Evolutionary conservation across 805 yeast genomes (phyloP).

Genomic region (Komagataella phaffii): DNA sequence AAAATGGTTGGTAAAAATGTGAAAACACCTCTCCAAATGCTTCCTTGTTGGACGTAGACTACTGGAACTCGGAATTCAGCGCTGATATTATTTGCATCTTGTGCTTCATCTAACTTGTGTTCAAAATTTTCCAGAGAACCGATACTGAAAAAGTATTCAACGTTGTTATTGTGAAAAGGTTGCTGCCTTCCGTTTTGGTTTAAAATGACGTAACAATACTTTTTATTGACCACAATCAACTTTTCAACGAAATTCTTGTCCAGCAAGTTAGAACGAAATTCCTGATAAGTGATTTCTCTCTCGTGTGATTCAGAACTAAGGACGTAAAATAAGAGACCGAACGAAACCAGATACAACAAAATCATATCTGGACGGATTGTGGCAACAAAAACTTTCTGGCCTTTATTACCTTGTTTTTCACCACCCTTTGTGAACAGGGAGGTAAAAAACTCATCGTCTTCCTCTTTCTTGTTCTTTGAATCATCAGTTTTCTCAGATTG

Average conservation of each 20-base stretch:
- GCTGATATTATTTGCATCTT: slow-evolving; percentile 51
- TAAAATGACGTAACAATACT: slow-evolving; percentile 54
- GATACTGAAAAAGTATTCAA: slow-evolving; percentile 49
- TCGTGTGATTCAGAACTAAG: slow-evolving; percentile 1
- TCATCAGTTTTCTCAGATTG: neutral
- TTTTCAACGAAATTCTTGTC: slow-evolving; percentile 67
- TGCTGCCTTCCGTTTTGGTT: slow-evolving; percentile 15
- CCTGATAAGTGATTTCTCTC: slow-evolving; percentile 73
- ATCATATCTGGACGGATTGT: slow-evolving; percentile 1
- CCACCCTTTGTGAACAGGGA: neutral
- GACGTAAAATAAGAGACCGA: slow-evolving; percentile 3
- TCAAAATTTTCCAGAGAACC: slow-evolving; percentile 90
- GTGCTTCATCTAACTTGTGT: slow-evolving; percentile 61
- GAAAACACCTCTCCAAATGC: slow-evolving; percentile 43
- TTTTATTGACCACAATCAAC: slow-evolving; percentile 65
- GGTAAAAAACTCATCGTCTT: neutral
- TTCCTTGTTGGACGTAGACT: slow-evolving; percentile 60
- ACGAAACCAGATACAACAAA: slow-evolving; percentile 2
- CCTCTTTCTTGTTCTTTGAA: neutral
- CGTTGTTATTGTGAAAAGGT: slow-evolving; percentile 16
- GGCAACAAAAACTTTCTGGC: neutral
- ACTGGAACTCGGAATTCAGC: slow-evolving; percentile 68
- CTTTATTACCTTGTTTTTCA: neutral
- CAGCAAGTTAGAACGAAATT: slow-evolving; percentile 63
- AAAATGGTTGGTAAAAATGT: slow-evolving; percentile 83